phyloP scores from a whole-genome alignment of 148 eudicot species.

The Simmondsia chinensis region DNA sequence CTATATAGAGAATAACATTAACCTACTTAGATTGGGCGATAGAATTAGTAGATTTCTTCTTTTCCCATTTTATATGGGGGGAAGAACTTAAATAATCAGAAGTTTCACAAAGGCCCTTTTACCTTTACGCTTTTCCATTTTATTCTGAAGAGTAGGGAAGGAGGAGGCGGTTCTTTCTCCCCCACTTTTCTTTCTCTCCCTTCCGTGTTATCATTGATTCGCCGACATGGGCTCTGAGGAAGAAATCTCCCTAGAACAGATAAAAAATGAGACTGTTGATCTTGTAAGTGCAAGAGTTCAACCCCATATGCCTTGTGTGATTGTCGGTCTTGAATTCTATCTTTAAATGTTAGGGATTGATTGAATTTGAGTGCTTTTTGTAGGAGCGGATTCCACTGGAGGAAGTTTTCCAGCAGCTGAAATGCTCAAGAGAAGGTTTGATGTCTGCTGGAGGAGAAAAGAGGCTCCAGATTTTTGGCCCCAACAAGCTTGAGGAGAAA shows the following conservation, averaged over 20 bases:
- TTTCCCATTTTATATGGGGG: no score
- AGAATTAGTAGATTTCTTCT: no score
- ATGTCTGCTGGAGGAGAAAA: constrained; percentile 38
- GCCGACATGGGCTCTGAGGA: constrained; percentile 29
- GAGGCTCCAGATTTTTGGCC: constrained; percentile 57
- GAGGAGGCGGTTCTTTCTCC: background rate
- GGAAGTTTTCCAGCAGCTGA: constrained; percentile 46
- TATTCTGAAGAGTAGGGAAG: background rate
- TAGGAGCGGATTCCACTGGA: constrained; percentile 57
- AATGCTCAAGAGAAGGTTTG: constrained; percentile 53
- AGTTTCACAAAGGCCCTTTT: no score
- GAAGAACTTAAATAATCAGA: no score
- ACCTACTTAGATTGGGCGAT: no score
- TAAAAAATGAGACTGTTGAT: constrained; percentile 44
- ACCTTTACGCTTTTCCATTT: background rate
- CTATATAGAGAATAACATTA: no score
- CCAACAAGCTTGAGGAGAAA: constrained; percentile 73
- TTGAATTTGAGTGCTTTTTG: background rate
- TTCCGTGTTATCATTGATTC: background rate
- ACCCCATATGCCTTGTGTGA: background rate
- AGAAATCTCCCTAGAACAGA: constrained; percentile 36
- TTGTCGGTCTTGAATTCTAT: background rate
- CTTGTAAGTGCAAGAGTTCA: constrained; percentile 45
- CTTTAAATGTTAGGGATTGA: background rate
- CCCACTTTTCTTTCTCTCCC: constrained; percentile 10